Evolutionary conservation across 1,139 yeast genomes (phyloP).

Genomic region (Pichia sp.): DNA sequence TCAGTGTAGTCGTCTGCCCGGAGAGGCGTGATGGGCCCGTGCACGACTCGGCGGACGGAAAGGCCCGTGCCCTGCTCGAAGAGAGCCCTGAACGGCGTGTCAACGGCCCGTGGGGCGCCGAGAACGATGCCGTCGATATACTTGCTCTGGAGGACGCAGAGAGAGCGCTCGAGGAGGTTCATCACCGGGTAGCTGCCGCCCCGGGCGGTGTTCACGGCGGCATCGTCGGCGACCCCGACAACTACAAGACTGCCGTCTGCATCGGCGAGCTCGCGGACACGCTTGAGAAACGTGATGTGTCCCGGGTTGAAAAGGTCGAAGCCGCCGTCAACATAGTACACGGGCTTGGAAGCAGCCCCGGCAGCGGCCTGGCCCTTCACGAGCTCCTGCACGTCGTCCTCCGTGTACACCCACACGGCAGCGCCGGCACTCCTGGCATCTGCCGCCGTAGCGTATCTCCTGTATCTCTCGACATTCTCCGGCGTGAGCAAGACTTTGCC

Average conservation of each 20-base stretch:
- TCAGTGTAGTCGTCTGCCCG: constrained; percentile 39
- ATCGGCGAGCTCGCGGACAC: constrained; percentile 38
- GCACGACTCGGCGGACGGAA: constrained; percentile 44
- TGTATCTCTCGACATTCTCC: constrained; percentile 38
- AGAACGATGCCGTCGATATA: constrained; percentile 74
- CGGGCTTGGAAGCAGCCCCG: constrained; percentile 20
- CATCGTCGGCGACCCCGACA: constrained; percentile 70
- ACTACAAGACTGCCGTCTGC: constrained; percentile 40
- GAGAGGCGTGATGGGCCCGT: constrained; percentile 53
- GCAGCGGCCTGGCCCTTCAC: not conserved
- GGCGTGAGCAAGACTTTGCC: constrained; percentile 17
- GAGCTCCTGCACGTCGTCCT: constrained; percentile 11
- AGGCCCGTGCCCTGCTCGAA: constrained; percentile 31
- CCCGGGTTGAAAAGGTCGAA: constrained; percentile 94
- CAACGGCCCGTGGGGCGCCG: constrained; percentile 61
- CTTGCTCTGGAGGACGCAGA: constrained; percentile 83
- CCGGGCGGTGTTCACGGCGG: constrained; percentile 50
- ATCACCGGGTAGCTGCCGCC: constrained; percentile 77
- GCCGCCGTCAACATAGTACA: constrained; percentile 73
- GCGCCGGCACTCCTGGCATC: constrained; percentile 62
- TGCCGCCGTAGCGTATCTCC: constrained; percentile 58
- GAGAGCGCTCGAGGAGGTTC: constrained; percentile 79
- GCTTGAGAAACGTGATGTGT: constrained; percentile 67
- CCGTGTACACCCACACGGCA: constrained; percentile 48
- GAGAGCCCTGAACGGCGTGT: constrained; percentile 35